Evolutionary conservation across 2,329 filamentous ascomycete genomes (phyloP).

Genomic region (Colletotrichum euphorbiae): DNA sequence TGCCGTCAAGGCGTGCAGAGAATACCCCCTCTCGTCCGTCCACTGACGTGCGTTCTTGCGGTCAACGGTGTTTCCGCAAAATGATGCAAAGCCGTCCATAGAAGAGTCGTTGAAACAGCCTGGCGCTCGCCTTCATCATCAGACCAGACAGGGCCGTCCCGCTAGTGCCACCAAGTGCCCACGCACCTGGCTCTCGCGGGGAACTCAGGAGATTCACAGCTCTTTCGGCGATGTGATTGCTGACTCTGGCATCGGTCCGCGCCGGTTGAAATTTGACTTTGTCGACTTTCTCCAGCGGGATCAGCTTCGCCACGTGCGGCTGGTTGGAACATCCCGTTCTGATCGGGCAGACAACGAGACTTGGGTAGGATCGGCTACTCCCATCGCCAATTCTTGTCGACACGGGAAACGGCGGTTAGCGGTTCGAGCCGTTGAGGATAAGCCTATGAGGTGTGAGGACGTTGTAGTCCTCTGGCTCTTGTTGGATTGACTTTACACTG

Average conservation of each 20-base stretch:
- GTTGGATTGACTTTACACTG: constrained; percentile 2
- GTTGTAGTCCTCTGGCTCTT: neutral
- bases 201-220: constrained; percentile 5
- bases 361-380: constrained; percentile 4
- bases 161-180: constrained; percentile 6
- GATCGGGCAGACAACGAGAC: neutral
- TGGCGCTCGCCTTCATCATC: neutral
- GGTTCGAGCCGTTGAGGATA: constrained; percentile 3
- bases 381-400: neutral
- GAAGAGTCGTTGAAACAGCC: too few species aligned
- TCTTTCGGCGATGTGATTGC: constrained; percentile 22
- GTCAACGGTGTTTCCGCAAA: neutral
- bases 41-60: neutral
- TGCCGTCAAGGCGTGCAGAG: constrained; percentile 8
- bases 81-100: neutral
- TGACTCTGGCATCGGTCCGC: constrained; percentile 17
- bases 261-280: neutral
- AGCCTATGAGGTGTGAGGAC: neutral
- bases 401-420: constrained; percentile 10
- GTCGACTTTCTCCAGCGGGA: constrained; percentile 6
- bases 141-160: neutral
- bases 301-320: constrained; percentile 14
- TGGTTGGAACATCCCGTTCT: neutral
- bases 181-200: constrained; percentile 9
- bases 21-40: neutral